These are phyloP conservation scores for Hordeum marinum DNA, from an alignment of 176 grass and related monocot species.

Conservation along the genomic window DNA sequence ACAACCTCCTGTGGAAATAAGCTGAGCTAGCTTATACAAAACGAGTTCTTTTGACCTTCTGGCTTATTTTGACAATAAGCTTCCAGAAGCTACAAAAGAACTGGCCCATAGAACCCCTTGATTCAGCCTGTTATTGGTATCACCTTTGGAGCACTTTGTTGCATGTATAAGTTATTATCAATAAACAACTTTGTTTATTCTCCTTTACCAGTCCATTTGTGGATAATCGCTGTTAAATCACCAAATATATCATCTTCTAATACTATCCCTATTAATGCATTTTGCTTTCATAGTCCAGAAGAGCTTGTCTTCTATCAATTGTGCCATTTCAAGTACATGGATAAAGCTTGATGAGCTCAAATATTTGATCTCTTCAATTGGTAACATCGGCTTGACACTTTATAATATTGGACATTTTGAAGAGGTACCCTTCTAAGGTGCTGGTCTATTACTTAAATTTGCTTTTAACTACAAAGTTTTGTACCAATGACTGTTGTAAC, in stretches of 20 bases:
- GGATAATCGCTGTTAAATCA: slow-evolving; percentile 3
- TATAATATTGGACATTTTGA: slow-evolving; percentile 53
- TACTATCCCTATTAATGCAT: slow-evolving; percentile 30
- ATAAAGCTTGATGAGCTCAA: slow-evolving; percentile 50
- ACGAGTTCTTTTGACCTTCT: too few relatives aligned
- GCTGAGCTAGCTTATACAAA: too few relatives aligned
- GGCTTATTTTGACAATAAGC: too few relatives aligned
- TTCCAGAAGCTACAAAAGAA: too few relatives aligned
- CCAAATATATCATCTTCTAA: background rate
- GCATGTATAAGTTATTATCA: background rate
- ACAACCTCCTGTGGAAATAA: too few relatives aligned
- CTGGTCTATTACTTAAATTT: background rate
- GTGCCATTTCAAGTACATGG: slow-evolving; percentile 64
- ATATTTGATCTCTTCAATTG: slow-evolving; percentile 60
- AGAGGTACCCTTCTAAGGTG: slow-evolving; percentile 53
- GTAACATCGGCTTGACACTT: slow-evolving; percentile 57
- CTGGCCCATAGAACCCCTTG: background rate
- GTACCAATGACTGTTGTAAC: background rate
- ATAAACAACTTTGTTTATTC: background rate
- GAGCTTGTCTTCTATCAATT: slow-evolving; percentile 33
- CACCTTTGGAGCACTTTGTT: background rate
- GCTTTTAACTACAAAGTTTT: background rate
- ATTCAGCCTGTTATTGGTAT: background rate
- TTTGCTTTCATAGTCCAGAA: slow-evolving; percentile 59
- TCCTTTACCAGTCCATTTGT: slow-evolving; percentile 3